Evolutionary conservation across 2,329 filamentous ascomycete species (phyloP), one percentile per base, ranked within the genome.

Genomic region (Venturia pyrina): DNA sequence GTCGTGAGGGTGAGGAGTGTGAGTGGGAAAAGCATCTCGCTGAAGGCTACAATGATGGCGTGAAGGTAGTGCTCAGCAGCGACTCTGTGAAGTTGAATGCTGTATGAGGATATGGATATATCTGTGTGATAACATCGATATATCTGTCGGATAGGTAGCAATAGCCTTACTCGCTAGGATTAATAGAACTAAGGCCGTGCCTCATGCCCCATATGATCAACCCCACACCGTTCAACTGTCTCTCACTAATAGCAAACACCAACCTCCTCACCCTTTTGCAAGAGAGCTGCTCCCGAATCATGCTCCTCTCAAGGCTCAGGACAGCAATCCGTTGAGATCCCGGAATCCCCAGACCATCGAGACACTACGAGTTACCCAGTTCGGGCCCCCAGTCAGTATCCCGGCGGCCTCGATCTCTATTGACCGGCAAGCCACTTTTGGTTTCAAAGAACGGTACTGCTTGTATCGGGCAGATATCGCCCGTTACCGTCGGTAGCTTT

Each of bases 1-100:
- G 43, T 28, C 37, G 60, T 62, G 37, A 46, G 37, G n/a, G 60
- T 44, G 21, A 62, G 60, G n/a, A 62, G 60, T 15, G 60, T 43
- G n/a, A 46, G 5, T 7, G 40, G n/a, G 13, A 59, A 24, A 19
- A 34, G 53, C 53, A 59, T 59, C 1, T 19, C 24, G 53, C 28
- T n/a, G 53, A 34, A 37, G 1, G 15, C 15, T 34, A 4, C 19
- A 40, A 10, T n/a, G 15, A 37, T 15, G 13, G 28, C 15, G 3
- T 6, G 24, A 34, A 1, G n/a, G 53, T 8, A n/a, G 32, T 17
- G 5, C 10, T 13, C 8, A 10, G 11, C 15, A 43, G 37, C 11
- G 15, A 43, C 15, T 13, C 11, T 43, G 15, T 43, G 7, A 13
- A 43, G 8, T 43, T 43, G 40, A 13, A 8, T 43, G 40, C 40